Percentiles rank a stretch among this genome's conserved stretches.
Evolutionary conservation across 495 filamentous ascomycete genomes (phyloP).

Genomic region (Parachaetomium inaequale): DNA sequence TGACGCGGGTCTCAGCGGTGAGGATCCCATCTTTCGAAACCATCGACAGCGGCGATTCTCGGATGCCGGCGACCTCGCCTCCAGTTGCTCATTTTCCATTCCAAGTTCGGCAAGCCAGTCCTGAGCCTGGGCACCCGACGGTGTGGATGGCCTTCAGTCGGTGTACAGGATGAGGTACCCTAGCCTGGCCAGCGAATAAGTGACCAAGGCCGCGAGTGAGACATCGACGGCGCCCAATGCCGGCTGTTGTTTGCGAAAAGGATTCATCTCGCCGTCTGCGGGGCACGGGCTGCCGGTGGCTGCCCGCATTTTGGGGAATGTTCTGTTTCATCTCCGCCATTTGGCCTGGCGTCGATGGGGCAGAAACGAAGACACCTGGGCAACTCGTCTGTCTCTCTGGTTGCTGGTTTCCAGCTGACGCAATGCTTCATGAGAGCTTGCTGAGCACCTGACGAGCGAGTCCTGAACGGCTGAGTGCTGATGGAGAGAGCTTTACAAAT

Average conservation of each 20-base stretch:
- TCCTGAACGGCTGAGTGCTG: not conserved
- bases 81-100: not conserved
- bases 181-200: not conserved
- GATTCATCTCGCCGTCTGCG: not conserved
- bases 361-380: no score
- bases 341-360: no score
- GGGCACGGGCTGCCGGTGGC: not conserved
- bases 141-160: not conserved
- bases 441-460: not conserved
- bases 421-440: not conserved
- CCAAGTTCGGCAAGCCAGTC: not conserved
- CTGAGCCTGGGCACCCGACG: not conserved
- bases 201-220: not conserved
- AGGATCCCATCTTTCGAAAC: not conserved
- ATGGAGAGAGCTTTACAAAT: not conserved
- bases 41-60: not conserved
- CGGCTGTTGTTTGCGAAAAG: not conserved
- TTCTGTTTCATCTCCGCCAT: conserved; percentile 3
- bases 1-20: not conserved
- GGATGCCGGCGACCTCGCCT: not conserved
- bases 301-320: conserved; percentile 3
- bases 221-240: not conserved
- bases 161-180: not conserved
- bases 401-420: not conserved
- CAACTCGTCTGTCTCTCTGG: not conserved